Evolutionary conservation across 2,329 filamentous ascomycete genomes (phyloP).

Genomic region (Paecilomyces sp.): DNA sequence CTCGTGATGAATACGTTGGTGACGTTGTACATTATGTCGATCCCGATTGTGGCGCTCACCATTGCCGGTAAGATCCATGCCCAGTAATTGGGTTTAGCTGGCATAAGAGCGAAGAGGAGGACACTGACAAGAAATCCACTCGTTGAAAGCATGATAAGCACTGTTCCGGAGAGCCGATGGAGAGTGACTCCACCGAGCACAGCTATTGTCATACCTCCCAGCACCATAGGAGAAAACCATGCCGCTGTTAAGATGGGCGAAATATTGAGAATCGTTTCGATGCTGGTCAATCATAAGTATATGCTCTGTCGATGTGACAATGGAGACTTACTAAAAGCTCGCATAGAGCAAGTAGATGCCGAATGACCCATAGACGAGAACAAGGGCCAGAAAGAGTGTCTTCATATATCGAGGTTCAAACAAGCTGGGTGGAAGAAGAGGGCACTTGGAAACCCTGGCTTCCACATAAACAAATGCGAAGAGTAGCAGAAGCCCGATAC

Average conservation of each 20-base stretch:
- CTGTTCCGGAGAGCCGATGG: conserved; percentile 56
- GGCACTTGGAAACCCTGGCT: conserved; percentile 60
- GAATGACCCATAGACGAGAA: conserved; percentile 62
- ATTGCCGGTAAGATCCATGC: conserved; percentile 60
- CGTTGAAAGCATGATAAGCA: conserved; percentile 57
- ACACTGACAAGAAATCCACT: conserved; percentile 52
- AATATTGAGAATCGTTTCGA: conserved; percentile 54
- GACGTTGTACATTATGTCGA: conserved; percentile 70
- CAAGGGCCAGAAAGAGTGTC: conserved; percentile 50
- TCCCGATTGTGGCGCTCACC: conserved; percentile 60
- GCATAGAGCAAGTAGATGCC: conserved; percentile 64
- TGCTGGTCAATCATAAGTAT: conserved; percentile 32
- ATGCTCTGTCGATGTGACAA: not conserved
- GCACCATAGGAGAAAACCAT: conserved; percentile 62
- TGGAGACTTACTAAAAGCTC: conserved; percentile 54
- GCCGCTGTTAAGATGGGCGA: conserved; percentile 57
- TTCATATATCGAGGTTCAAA: conserved; percentile 65
- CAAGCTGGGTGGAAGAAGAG: conserved; percentile 59
- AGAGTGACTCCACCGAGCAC: conserved; percentile 59
- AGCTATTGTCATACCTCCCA: conserved; percentile 61
- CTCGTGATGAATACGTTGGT: conserved; percentile 62
- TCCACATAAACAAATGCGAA: conserved; percentile 61
- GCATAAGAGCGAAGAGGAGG: conserved; percentile 59
- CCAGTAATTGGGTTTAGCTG: conserved; percentile 57
- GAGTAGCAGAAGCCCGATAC: conserved; percentile 56